Conservation (phyloP, 805 yeast species). For the Metschnikowia hibisci region DNA sequence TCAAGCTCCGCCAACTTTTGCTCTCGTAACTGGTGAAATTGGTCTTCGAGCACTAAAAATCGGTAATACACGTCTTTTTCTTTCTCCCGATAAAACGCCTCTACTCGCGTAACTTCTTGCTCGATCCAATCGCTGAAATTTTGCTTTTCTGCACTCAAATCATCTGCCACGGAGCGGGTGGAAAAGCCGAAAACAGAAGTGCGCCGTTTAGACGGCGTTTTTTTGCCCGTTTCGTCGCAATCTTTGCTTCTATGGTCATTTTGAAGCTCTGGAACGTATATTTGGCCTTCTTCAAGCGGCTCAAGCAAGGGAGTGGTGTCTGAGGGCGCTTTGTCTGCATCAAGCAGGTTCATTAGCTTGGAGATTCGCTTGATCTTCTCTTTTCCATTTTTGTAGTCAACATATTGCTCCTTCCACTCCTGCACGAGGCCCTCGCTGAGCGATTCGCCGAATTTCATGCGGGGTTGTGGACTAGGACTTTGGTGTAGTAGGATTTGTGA, state of each 20-base stretch:
- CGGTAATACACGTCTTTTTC: constrained; percentile 61
- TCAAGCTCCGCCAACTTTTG: constrained; percentile 30
- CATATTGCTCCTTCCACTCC: constrained; percentile 81
- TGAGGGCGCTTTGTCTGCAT: constrained; percentile 12
- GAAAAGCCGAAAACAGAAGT: constrained; percentile 3
- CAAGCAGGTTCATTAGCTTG: constrained; percentile 15
- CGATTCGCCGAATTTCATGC: constrained; percentile 69
- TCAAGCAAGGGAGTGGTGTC: constrained; percentile 18
- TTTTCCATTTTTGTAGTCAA: constrained; percentile 65
- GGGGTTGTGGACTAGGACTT: too few relatives aligned
- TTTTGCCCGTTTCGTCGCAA: not conserved
- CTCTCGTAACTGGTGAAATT: constrained; percentile 58
- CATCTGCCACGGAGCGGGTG: constrained; percentile 18
- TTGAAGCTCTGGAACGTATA: constrained; percentile 6
- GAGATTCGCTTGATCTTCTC: constrained; percentile 43
- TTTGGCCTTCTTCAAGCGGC: constrained; percentile 7
- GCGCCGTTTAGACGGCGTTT: not conserved
- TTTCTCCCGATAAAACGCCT: constrained; percentile 53
- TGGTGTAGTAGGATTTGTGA: not conserved
- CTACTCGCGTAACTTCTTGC: constrained; percentile 54
- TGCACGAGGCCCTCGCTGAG: constrained; percentile 70
- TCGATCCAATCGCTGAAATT: constrained; percentile 70
- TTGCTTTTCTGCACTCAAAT: constrained; percentile 25
- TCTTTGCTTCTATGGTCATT: not conserved
- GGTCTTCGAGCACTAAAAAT: constrained; percentile 61